A percentile compares a stretch with the other conserved stretches of the same genome.
These are phyloP conservation scores for Dryadomyces sulphureus DNA, from an alignment of 2,329 filamentous ascomycete genomes.

Conservation along the genomic window DNA sequence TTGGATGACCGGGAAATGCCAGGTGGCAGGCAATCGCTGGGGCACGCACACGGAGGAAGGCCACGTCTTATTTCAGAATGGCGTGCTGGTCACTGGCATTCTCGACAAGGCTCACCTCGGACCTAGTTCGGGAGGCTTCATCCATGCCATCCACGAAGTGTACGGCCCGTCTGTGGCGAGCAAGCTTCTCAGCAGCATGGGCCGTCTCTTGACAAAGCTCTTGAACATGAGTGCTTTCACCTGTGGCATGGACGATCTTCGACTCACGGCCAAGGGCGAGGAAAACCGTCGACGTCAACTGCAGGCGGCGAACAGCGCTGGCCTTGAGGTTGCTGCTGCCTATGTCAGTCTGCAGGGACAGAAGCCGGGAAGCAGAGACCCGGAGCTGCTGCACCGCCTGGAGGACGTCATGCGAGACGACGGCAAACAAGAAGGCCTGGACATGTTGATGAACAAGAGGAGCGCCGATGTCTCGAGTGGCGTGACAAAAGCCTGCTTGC, in stretches of 20 bases:
- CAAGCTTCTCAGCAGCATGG: slow-evolving; percentile 75
- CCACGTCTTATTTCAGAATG: slow-evolving; percentile 66
- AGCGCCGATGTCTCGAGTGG: slow-evolving; percentile 58
- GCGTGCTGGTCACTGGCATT: slow-evolving; percentile 79
- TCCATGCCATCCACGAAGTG: slow-evolving; percentile 85
- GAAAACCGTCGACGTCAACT: slow-evolving; percentile 53
- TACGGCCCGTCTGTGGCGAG: slow-evolving; percentile 82
- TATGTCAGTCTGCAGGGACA: slow-evolving; percentile 72
- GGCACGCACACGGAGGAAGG: slow-evolving; percentile 63
- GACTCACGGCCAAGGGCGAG: slow-evolving; percentile 71
- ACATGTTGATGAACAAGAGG: slow-evolving; percentile 66
- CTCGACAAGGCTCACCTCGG: slow-evolving; percentile 94
- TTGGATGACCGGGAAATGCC: slow-evolving; percentile 64
- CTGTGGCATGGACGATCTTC: slow-evolving; percentile 92
- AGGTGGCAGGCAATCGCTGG: slow-evolving; percentile 70
- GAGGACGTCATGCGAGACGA: slow-evolving; percentile 88
- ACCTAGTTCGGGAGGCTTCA: slow-evolving; percentile 68
- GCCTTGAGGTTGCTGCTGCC: slow-evolving; percentile 65
- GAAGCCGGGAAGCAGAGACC: slow-evolving; percentile 46
- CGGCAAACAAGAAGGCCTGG: slow-evolving; percentile 77
- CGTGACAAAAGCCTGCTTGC: slow-evolving; percentile 68
- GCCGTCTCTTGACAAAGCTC: slow-evolving; percentile 75
- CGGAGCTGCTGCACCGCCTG: slow-evolving; percentile 60
- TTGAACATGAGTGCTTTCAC: slow-evolving; percentile 91
- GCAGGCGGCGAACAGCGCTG: slow-evolving; percentile 50